phyloP scores from a whole-genome alignment of 768 basidiomycete species.

The Russula griseocarnosa region DNA sequence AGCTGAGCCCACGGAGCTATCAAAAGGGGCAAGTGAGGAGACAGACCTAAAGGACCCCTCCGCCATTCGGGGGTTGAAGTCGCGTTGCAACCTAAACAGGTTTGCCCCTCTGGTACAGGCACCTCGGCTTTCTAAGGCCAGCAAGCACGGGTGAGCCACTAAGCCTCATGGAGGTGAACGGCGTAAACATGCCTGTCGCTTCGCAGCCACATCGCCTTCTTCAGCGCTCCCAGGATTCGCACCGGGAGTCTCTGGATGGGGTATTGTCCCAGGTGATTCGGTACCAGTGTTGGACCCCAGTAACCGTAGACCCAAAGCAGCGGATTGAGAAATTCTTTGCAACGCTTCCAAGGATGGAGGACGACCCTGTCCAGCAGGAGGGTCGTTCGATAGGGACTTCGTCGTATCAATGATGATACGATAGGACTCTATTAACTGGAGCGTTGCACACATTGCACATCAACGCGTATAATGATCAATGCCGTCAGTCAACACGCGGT shows the following conservation, averaged over 20 bases:
- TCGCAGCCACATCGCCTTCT: constrained; percentile 31
- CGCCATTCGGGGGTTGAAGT: constrained; percentile 89
- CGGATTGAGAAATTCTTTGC: constrained; percentile 47
- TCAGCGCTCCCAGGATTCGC: constrained; percentile 28
- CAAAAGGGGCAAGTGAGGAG: constrained; percentile 1
- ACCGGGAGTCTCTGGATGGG: constrained; percentile 23
- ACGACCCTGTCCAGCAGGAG: constrained; percentile 30
- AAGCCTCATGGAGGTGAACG: constrained; percentile 15
- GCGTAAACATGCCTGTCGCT: constrained; percentile 32
- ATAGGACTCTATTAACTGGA: constrained; percentile 45
- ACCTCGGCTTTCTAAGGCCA: constrained; percentile 39
- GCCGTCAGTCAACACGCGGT: constrained; percentile 4
- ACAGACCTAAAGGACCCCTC: constrained; percentile 72
- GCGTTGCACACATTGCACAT: constrained; percentile 1
- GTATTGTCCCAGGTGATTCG: constrained; percentile 24
- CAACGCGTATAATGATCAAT: background rate
- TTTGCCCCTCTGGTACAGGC: constrained; percentile 57
- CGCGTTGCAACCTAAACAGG: constrained; percentile 75
- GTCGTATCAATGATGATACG: constrained; percentile 42
- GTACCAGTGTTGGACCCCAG: constrained; percentile 40
- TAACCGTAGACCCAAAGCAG: constrained; percentile 41
- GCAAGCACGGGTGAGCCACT: constrained; percentile 13
- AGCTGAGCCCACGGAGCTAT: constrained; percentile 21
- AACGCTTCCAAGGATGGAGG: constrained; percentile 33
- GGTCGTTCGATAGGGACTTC: constrained; percentile 32